A percentile compares a stretch with the other conserved stretches of the same genome.
phyloP scores from a whole-genome alignment of 257 asterid species.

The Fraxinus excelsior region DNA sequence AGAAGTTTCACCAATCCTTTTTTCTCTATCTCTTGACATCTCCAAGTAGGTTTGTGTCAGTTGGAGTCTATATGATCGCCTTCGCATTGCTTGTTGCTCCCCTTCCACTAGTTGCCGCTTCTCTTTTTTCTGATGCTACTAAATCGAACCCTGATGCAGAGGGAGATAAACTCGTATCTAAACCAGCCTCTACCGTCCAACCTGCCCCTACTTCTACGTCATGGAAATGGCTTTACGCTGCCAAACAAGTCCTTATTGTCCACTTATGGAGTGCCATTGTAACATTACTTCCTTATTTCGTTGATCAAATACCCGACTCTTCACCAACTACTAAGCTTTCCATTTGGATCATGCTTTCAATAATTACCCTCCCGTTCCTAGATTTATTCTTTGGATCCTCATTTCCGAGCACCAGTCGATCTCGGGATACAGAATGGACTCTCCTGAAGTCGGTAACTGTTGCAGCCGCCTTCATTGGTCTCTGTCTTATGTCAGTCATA shows the following conservation, averaged over 20 bases:
- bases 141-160: slow-evolving; percentile 19
- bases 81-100: slow-evolving; percentile 85
- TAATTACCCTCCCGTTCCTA: slow-evolving; percentile 49
- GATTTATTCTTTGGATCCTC: slow-evolving; percentile 42
- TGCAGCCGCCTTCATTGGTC: slow-evolving; percentile 79
- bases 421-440: slow-evolving; percentile 57
- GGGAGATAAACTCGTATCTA: slow-evolving; percentile 30
- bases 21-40: slow-evolving; percentile 86
- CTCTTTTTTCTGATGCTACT: slow-evolving; percentile 64
- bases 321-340: slow-evolving; percentile 53
- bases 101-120: slow-evolving; percentile 86
- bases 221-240: slow-evolving; percentile 90
- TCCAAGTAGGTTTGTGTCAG: slow-evolving; percentile 78
- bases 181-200: slow-evolving; percentile 33
- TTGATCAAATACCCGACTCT: slow-evolving; percentile 47
- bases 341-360: slow-evolving; percentile 52
- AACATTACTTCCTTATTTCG: slow-evolving; percentile 62
- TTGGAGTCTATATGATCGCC: slow-evolving; percentile 93
- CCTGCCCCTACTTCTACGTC: slow-evolving; percentile 45
- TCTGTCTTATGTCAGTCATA: slow-evolving; percentile 89
- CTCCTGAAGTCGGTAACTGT: slow-evolving; percentile 74
- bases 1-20: slow-evolving; percentile 96
- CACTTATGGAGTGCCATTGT: slow-evolving; percentile 81
- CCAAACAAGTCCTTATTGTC: slow-evolving; percentile 63
- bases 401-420: slow-evolving; percentile 21